Percentiles rank a stretch among this genome's conserved stretches.
phyloP scores from a whole-genome alignment of 176 grass and related monocot species.

The Hordeum vulgare region MorexV3_pseudomolecules_assembly NC_058521.1:593583392-593583891 shows the following conservation, averaged over 20 bases:
- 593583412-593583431: background rate
- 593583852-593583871: constrained; percentile 7
- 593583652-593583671: background rate
- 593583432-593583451: background rate
- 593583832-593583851: background rate
- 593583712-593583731: background rate
- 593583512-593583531: background rate
- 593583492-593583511: too few species aligned
- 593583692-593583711: background rate
- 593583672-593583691: background rate
- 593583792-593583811: background rate
- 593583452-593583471: background rate
- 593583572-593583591: background rate
- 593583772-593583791: background rate
- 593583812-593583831: too few species aligned
- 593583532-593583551: too few species aligned
- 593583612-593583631: background rate
- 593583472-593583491: background rate
- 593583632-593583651: background rate
- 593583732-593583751: background rate
- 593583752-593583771: background rate
- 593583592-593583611: background rate
- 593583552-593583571: too few species aligned
- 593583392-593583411: too few species aligned
- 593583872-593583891: background rate